A percentile compares a stretch with the other conserved stretches of the same genome.
Conservation (phyloP, 306 rosid species). For the Hippophae gyantsensis region DNA sequence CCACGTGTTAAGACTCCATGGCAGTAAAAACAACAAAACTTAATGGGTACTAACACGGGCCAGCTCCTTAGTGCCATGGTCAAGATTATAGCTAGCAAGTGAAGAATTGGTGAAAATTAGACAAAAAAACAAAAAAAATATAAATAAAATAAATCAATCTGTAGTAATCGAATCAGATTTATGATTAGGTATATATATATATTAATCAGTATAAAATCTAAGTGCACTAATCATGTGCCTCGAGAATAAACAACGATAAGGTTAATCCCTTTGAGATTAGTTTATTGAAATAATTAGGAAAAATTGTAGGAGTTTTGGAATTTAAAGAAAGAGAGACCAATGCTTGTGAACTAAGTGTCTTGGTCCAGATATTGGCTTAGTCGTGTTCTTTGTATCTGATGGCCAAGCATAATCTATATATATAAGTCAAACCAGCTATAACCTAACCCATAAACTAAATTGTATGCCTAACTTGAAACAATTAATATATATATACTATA, state of each 20-base stretch:
- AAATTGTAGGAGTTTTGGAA: not conserved
- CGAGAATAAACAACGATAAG: slow-evolving; percentile 8
- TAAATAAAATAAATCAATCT: not conserved
- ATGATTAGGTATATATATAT: not conserved
- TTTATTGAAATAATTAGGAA: not conserved
- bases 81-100: slow-evolving; percentile 23
- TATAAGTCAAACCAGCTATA: slow-evolving; percentile 28
- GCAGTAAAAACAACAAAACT: not conserved
- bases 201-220: not conserved
- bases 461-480: no score
- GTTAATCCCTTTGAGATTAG: not conserved
- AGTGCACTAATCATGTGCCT: slow-evolving; percentile 6
- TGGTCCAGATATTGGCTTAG: slow-evolving; percentile 8
- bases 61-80: slow-evolving; percentile 16
- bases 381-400: slow-evolving; percentile 24
- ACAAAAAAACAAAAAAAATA: not conserved
- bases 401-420: slow-evolving; percentile 21
- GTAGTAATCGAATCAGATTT: slow-evolving; percentile 8
- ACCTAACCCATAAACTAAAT: slow-evolving; percentile 39
- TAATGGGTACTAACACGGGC: slow-evolving; percentile 26
- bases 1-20: not conserved
- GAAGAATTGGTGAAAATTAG: slow-evolving; percentile 2
- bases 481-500: no score
- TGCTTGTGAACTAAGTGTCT: slow-evolving; percentile 28
- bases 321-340: slow-evolving; percentile 17